Conservation (phyloP, 228 moss, liverwort and hornwort species). For the Sphagnum fallax region DNA sequence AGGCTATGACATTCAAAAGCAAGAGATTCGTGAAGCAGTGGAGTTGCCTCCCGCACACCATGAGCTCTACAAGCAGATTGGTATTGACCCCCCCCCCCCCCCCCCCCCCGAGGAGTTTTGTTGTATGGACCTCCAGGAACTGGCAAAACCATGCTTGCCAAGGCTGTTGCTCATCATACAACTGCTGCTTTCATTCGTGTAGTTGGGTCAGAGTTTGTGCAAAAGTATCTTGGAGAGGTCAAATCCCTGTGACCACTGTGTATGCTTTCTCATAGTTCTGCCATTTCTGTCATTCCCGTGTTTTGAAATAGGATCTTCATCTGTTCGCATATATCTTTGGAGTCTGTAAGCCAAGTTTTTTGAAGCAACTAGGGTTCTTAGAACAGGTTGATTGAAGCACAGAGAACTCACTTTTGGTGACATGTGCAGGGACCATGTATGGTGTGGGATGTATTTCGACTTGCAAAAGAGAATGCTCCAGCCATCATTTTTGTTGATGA, state of each 20-base stretch:
- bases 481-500: slow-evolving; percentile 96
- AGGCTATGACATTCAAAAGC: slow-evolving; percentile 91
- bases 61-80: slow-evolving; percentile 89
- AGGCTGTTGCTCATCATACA: slow-evolving; percentile 94
- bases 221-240: slow-evolving; percentile 95
- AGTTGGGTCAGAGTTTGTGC: slow-evolving; percentile 93
- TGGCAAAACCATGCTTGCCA: slow-evolving; percentile 92
- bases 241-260: too few relatives aligned
- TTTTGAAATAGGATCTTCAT: too few relatives aligned
- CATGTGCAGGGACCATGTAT: slow-evolving; percentile 73
- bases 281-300: too few relatives aligned
- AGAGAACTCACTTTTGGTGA: slow-evolving; percentile 1
- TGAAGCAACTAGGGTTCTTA: too few relatives aligned
- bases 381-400: neutral
- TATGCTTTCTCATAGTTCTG: too few relatives aligned
- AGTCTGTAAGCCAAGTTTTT: too few relatives aligned
- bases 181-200: slow-evolving; percentile 96
- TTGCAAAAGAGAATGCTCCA: slow-evolving; percentile 93
- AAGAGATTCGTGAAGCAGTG: slow-evolving; percentile 88
- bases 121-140: slow-evolving; percentile 87
- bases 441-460: slow-evolving; percentile 89
- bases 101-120: slow-evolving; percentile 53
- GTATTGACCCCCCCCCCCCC: slow-evolving; percentile 73
- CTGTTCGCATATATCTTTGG: too few relatives aligned
- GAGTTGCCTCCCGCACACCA: slow-evolving; percentile 87